Evolutionary conservation across 2,329 filamentous ascomycete species (phyloP).

Genomic region (Colletotrichum sansevieriae): DNA sequence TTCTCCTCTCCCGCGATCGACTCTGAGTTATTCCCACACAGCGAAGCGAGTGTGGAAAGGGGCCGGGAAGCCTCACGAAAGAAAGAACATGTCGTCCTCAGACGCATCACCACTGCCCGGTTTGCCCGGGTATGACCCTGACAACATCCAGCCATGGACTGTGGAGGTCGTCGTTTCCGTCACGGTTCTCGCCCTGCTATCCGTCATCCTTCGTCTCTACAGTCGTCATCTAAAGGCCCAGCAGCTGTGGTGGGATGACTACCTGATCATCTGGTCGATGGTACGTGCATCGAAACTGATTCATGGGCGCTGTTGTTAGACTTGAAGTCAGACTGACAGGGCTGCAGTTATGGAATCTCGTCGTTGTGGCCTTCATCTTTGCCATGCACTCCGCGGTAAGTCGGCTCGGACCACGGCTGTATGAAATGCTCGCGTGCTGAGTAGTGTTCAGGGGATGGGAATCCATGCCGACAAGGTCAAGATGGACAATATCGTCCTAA

Average conservation of each 20-base stretch:
- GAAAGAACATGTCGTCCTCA: constrained; percentile 26
- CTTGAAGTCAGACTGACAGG: background rate
- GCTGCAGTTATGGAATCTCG: constrained; percentile 54
- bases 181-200: constrained; percentile 55
- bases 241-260: constrained; percentile 65
- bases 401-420: background rate
- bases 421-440: background rate
- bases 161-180: constrained; percentile 56
- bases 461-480: constrained; percentile 58
- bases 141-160: constrained; percentile 58
- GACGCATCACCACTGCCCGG: constrained; percentile 43
- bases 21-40: background rate
- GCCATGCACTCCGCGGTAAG: constrained; percentile 54
- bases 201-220: constrained; percentile 56
- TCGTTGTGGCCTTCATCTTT: constrained; percentile 62
- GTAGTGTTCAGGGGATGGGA: constrained; percentile 56
- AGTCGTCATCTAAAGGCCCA: constrained; percentile 58
- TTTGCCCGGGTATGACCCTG: constrained; percentile 50
- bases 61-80: background rate
- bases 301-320: no score
- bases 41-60: background rate
- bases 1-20: constrained; percentile 15
- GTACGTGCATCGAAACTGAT: constrained; percentile 36
- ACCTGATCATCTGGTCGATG: constrained; percentile 62
- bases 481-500: constrained; percentile 53